These are phyloP conservation scores for Ajuga chamaepitys DNA, from an alignment of 257 asterid genomes.

Conservation along the genomic window DNA sequence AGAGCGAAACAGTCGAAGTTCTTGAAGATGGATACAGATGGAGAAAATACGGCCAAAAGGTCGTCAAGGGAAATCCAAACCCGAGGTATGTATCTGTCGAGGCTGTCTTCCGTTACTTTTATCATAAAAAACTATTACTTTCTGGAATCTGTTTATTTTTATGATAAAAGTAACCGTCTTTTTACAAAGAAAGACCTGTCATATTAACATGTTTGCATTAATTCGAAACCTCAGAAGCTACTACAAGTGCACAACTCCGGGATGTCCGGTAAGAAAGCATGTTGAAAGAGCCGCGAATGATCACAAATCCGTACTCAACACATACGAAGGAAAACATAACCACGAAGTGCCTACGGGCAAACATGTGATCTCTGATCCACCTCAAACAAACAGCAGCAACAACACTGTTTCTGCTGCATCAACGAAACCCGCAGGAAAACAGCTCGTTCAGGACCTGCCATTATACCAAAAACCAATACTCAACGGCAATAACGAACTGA, in stretches of 20 bases:
- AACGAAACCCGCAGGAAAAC: no score
- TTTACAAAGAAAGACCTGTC: no score
- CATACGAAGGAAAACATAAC: constrained; percentile 83
- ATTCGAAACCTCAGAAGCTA: constrained; percentile 80
- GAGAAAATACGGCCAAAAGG: constrained; percentile 91
- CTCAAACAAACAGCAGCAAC: background rate
- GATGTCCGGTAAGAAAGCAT: constrained; percentile 75
- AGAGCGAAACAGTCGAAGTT: constrained; percentile 61
- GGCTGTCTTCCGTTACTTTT: background rate
- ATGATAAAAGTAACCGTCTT: no score
- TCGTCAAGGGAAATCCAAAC: constrained; percentile 83
- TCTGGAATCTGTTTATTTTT: no score
- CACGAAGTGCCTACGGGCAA: constrained; percentile 50
- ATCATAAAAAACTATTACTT: background rate
- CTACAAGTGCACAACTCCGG: constrained; percentile 77
- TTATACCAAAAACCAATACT: constrained; percentile 34
- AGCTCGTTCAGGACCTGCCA: constrained; percentile 22
- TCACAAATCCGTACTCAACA: constrained; percentile 55
- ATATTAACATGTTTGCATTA: no score
- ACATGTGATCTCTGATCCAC: constrained; percentile 6
- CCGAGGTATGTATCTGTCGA: constrained; percentile 47
- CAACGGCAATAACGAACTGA: constrained; percentile 27
- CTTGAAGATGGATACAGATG: constrained; percentile 85
- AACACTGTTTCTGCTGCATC: background rate
- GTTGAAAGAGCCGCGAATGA: constrained; percentile 76